Evolutionary conservation across 2,329 filamentous ascomycete species (phyloP).

Genomic region (Leptographium galeiforme): DNA sequence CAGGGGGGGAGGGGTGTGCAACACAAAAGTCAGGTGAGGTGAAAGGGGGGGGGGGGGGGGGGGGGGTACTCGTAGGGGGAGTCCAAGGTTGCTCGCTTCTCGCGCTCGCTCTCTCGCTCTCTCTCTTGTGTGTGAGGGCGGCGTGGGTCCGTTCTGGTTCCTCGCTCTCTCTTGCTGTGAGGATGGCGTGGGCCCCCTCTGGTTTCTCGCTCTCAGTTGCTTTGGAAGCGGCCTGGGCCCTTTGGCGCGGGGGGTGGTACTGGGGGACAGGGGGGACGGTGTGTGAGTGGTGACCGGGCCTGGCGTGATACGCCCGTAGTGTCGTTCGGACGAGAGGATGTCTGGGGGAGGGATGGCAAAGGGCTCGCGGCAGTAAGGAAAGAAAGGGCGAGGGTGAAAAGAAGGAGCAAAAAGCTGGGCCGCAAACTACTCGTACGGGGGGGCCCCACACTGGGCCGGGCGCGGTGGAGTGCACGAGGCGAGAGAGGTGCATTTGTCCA

Average conservation of each 20-base stretch:
- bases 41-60: too few relatives aligned
- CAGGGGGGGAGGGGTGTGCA: background rate
- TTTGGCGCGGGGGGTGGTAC: background rate
- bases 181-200: too few relatives aligned
- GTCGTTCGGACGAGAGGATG: slow-evolving; percentile 3
- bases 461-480: background rate
- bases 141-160: too few relatives aligned
- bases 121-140: too few relatives aligned
- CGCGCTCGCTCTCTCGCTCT: background rate
- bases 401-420: background rate
- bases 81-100: background rate
- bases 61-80: too few relatives aligned
- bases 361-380: slow-evolving; percentile 1
- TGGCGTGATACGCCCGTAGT: background rate
- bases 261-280: background rate
- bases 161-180: too few relatives aligned
- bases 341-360: background rate
- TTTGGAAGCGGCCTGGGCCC: background rate
- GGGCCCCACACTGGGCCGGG: background rate
- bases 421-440: background rate
- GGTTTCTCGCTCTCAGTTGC: background rate
- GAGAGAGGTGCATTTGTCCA: background rate
- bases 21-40: too few relatives aligned
- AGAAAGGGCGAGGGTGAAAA: background rate
- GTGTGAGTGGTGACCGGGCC: background rate